phyloP scores from a whole-genome alignment of 108 stramenopile species.

The Asterionellopsis glacialis region DNA sequence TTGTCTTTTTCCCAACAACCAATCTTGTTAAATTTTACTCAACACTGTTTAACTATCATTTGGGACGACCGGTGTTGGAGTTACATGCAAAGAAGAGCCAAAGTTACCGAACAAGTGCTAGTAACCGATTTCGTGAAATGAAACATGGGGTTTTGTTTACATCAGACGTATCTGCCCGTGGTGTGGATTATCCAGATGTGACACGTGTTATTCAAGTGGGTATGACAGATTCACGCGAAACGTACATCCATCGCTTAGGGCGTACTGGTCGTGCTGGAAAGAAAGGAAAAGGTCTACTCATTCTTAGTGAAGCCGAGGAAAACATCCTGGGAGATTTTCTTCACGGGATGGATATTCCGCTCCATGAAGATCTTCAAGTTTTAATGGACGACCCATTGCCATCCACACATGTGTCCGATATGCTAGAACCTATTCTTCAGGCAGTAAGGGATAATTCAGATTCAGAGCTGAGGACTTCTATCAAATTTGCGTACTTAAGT shows the following conservation, averaged over 20 bases:
- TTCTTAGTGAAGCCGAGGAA: conserved; percentile 16
- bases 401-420: background rate
- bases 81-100: conserved; percentile 89
- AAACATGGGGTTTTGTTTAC: conserved; percentile 69
- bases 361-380: background rate
- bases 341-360: background rate
- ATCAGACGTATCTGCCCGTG: conserved; percentile 87
- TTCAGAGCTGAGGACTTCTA: background rate
- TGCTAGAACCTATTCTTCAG: background rate
- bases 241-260: conserved; percentile 92
- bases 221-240: conserved; percentile 57
- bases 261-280: conserved; percentile 89
- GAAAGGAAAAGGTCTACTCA: conserved; percentile 48
- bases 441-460: background rate
- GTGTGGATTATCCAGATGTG: conserved; percentile 83
- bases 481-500: conserved; percentile 1
- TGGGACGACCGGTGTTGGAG: conserved; percentile 61
- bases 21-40: conserved; percentile 68
- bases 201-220: conserved; percentile 72
- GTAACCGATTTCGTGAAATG: conserved; percentile 57
- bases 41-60: conserved; percentile 60
- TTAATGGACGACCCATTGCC: background rate
- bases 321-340: background rate
- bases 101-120: conserved; percentile 59
- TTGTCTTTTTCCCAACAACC: conserved; percentile 90